Evolutionary conservation across 2,329 filamentous ascomycete species (phyloP), one percentile per base, ranked within the genome.

Genomic region (Xylaria digitata): DNA sequence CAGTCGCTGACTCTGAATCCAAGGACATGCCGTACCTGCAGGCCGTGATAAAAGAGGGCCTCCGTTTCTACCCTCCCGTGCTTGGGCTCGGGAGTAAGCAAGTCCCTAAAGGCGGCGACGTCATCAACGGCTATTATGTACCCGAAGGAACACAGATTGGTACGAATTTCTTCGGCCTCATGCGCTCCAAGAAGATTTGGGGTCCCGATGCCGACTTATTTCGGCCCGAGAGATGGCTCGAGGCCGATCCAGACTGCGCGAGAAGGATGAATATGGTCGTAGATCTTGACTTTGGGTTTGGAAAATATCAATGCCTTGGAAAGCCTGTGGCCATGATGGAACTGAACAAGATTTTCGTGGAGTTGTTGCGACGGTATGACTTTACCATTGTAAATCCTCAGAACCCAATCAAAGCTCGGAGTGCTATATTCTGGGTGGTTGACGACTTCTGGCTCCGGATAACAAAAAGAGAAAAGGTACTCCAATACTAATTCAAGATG

Each of bases 241-340:
- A 81, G 65, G 75, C 74, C 2, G 75, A 78, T 17, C 65, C 63
- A 0, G 75, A 72, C 0, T 72, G 74, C 40, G 71, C 75, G 40
- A 73, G 65, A 26, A 70, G 71, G 23, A 80, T 80, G 73, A 74
- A 78, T 46, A 68, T 69, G 7, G 78, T 76, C 0, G 69, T 79
- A 17, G 81, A 82, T 32, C 70, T 80, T 5, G 73, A 79, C 9
- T 83, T 83, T 68, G 79, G 80, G 4, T 75, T 75, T 40, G 81
- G 82, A 2, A 76, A 75, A 43, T 80, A 76, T 59, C 71, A 75
- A 59, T 83, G 82, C 63, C 71, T 83, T 11, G 82, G 82, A 0
- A 80, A 79, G 71, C 74, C 78, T n/a, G 80, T 83, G 50, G 81
- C 81, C 6, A 73, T 79, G 69, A 80, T 83, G 74, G 81, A 83